Conservation (phyloP, 805 yeast genomes). For the Hanseniaspora lindneri region DNA sequence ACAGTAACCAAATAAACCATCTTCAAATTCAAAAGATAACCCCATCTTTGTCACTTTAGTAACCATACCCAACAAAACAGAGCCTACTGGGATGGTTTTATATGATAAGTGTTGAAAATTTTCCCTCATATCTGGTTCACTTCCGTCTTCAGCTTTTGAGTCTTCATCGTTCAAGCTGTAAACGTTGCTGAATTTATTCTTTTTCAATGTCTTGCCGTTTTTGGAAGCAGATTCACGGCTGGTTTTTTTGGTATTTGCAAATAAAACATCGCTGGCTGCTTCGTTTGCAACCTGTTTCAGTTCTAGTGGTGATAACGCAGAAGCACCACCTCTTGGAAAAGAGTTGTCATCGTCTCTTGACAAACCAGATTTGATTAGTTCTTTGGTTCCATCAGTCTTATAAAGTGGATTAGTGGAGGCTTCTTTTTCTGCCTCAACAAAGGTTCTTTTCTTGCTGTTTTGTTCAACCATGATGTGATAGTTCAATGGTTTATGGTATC, state of each 20-base stretch:
- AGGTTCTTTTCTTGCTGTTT: constrained; percentile 22
- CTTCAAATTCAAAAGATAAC: constrained; percentile 61
- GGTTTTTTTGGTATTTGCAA: constrained; percentile 31
- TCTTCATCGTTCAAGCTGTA: constrained; percentile 23
- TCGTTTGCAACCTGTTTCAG: constrained; percentile 85
- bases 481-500: not conserved
- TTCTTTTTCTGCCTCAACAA: constrained; percentile 28
- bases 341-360: constrained; percentile 31
- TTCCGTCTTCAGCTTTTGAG: constrained; percentile 26
- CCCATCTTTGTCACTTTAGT: constrained; percentile 49
- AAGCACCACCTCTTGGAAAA: constrained; percentile 94
- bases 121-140: constrained; percentile 23
- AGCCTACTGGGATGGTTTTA: constrained; percentile 56
- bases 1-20: constrained; percentile 66
- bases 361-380: constrained; percentile 30
- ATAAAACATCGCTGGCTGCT: constrained; percentile 77
- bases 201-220: constrained; percentile 15
- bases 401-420: constrained; percentile 34
- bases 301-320: constrained; percentile 78
- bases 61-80: constrained; percentile 68
- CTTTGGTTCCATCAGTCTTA: constrained; percentile 33
- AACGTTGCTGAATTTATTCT: constrained; percentile 19
- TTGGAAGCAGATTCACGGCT: constrained; percentile 18
- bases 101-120: constrained; percentile 44
- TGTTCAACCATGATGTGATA: constrained; percentile 2